A percentile compares a stretch with the other conserved stretches of the same genome.
Conservation (phyloP, 169 alveolate genomes). For the Babesia bigemina region DNA sequence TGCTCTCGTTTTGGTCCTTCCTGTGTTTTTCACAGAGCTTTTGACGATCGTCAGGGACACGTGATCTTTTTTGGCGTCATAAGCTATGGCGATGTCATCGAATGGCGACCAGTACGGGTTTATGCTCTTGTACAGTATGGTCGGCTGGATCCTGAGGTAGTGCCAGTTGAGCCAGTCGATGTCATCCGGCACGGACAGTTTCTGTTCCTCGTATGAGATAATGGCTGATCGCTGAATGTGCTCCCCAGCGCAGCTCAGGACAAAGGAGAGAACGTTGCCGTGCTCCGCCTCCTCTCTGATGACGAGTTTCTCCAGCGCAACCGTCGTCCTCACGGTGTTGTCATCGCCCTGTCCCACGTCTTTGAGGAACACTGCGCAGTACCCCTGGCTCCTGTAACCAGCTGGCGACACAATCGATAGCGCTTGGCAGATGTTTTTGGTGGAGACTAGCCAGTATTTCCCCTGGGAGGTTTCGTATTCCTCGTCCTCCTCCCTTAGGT, state of each 20-base stretch:
- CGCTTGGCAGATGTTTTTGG: conserved; percentile 66
- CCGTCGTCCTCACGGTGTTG: conserved; percentile 39
- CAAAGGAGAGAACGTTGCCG: conserved; percentile 32
- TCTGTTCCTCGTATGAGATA: conserved; percentile 29
- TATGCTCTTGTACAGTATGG: conserved; percentile 52
- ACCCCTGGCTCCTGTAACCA: conserved; percentile 44
- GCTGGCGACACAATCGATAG: conserved; percentile 50
- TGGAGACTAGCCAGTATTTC: conserved; percentile 40
- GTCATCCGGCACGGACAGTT: conserved; percentile 53
- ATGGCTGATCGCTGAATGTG: conserved; percentile 58
- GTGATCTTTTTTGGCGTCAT: conserved; percentile 31
- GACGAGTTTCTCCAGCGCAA: conserved; percentile 53
- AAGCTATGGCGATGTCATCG: conserved; percentile 51
- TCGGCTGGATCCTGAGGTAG: conserved; percentile 56
- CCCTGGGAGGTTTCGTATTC: background rate
- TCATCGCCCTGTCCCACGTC: conserved; percentile 42
- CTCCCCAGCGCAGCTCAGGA: conserved; percentile 43
- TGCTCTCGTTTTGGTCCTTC: conserved; percentile 18
- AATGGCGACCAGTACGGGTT: conserved; percentile 65
- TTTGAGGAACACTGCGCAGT: conserved; percentile 48
- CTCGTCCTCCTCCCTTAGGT: background rate
- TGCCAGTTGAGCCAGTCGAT: conserved; percentile 59
- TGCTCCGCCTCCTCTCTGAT: conserved; percentile 42
- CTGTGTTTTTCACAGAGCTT: conserved; percentile 1
- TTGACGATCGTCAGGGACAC: conserved; percentile 41